Base-by-base conservation (phyloP, 1,284 basidiomycete genomes). In the Ustilago crameri region DNA sequence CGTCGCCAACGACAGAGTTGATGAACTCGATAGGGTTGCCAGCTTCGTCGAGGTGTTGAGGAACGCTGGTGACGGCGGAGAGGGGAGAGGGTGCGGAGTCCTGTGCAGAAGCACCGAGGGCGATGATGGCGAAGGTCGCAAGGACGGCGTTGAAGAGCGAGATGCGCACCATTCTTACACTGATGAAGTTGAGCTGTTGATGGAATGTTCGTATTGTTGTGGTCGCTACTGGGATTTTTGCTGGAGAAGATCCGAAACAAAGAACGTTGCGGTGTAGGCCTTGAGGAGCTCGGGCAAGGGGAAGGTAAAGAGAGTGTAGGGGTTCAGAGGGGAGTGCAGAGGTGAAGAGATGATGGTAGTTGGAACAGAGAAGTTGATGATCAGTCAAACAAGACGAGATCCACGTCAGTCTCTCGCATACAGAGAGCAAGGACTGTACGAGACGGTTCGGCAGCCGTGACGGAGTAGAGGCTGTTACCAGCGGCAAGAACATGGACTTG, bases 1-100 rank as follows among this genome's bases (percentile, higher is more conserved):
- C 64, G 40, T 70, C 75, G 23, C 72, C 74, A 24, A 66, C 38
- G 52, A 74, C 61, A 8, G 73, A 74, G 68, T 81, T 77, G 68
- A 79, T 61, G 59, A 72, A 63, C 18, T 60, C 32, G 23, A 76
- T 40, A 12, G 65, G 68, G 4, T 73, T 59, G 35, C 75, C 75
- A n/a, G 63, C 63, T 26, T 74, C 74, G 51, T 79, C 76, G 30
- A 58, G 42, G 44, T 67, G 50, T 35, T 60, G 41, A 9, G 51
- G 43, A 0, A 50, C 10, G 10, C 23, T 9, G 2, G 53, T 12
- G 35, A 23, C 17, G 40, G 56, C 38, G 44, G 32, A 23, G n/a
- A 27, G 32, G 35, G 26, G 49, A 18, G 47, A 17, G 2, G 46
- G 38, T 2, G 23, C 22, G 35, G 53, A 22, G 24, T 47, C 49